Conservation (phyloP, 192 early-diverging fungal genomes). For the Coemansia sp. region DNA sequence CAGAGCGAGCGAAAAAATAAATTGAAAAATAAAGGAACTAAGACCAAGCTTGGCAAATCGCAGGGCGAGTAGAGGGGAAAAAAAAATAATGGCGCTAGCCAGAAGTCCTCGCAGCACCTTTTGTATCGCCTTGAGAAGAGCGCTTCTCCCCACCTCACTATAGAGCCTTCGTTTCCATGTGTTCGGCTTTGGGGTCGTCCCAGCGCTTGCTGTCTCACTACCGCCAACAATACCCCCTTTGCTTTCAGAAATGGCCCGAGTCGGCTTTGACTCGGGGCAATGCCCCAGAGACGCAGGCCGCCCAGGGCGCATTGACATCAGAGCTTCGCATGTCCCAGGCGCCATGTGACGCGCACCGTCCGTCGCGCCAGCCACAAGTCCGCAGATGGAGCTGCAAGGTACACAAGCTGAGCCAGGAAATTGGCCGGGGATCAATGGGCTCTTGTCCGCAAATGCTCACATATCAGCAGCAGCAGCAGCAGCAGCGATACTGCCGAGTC, state of each 20-base stretch:
- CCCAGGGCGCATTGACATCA: background rate
- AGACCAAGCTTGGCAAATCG: background rate
- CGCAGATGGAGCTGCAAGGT: background rate
- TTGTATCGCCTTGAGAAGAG: too few relatives aligned
- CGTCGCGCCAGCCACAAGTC: background rate
- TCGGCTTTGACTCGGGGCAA: slow-evolving; percentile 6
- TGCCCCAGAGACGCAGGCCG: background rate
- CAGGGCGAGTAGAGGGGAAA: background rate
- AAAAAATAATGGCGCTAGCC: too few relatives aligned
- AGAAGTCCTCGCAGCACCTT: too few relatives aligned
- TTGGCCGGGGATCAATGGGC: background rate
- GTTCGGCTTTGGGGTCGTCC: background rate
- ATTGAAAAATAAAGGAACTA: background rate
- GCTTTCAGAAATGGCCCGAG: slow-evolving; percentile 11
- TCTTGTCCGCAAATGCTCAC: background rate
- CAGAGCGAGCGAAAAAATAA: background rate
- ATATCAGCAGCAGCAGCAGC: background rate
- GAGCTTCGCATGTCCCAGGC: background rate
- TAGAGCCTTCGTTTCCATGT: background rate
- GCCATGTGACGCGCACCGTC: background rate
- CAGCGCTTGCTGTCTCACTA: background rate
- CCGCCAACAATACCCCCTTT: background rate
- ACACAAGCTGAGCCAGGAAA: background rate
- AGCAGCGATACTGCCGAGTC: too few relatives aligned
- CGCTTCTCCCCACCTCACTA: background rate